phyloP scores from a whole-genome alignment of 225 moss, liverwort and hornwort genomes.

The Ulota crispa region DNA sequence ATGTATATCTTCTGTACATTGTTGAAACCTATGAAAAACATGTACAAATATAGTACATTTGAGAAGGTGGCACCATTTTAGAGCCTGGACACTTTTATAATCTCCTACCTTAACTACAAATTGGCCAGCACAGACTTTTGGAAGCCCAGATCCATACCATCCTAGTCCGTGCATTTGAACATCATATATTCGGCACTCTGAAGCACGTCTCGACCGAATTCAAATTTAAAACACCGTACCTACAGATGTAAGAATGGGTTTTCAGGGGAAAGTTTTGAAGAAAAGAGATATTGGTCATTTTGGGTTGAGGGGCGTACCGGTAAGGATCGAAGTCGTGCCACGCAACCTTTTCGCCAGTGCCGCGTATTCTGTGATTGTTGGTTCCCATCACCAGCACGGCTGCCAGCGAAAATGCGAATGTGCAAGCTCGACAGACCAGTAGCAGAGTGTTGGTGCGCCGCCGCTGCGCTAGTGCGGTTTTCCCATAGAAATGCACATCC shows the following conservation, averaged over 20 bases:
- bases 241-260: background rate
- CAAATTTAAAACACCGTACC: background rate
- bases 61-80: too few relatives aligned
- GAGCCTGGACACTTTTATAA: too few relatives aligned
- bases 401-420: constrained; percentile 54
- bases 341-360: constrained; percentile 32
- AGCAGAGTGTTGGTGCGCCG: constrained; percentile 52
- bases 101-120: background rate
- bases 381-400: constrained; percentile 63
- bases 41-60: too few relatives aligned
- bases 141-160: background rate
- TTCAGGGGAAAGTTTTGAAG: background rate
- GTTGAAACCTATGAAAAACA: too few relatives aligned
- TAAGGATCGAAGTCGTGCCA: constrained; percentile 68
- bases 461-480: constrained; percentile 28
- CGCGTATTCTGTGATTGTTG: constrained; percentile 39
- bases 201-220: background rate
- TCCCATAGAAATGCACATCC: constrained; percentile 61
- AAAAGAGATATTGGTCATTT: too few relatives aligned
- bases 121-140: background rate
- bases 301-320: constrained; percentile 35
- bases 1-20: too few relatives aligned
- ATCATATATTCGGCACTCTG: background rate
- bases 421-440: constrained; percentile 46
- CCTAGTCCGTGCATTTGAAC: background rate